Evolutionary conservation across 1,284 basidiomycete species (phyloP), one percentile per base, ranked within the genome.

Genomic region (Violaceomyces palustris): DNA sequence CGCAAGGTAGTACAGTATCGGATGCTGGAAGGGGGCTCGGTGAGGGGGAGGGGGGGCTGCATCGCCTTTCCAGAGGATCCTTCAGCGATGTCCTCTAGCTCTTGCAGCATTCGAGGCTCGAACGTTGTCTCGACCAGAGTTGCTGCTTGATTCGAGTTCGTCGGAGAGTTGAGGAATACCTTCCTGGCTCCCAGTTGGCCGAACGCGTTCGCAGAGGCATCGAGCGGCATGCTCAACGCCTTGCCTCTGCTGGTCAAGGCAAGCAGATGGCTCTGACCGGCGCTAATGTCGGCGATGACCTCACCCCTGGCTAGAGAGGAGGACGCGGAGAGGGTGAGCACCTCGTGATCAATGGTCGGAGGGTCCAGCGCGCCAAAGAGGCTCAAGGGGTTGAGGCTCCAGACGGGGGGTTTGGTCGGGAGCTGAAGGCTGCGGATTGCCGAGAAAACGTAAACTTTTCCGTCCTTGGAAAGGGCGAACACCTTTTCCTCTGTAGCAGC

Each of bases 171-270:
- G 24, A 72, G 51, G 34, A 51, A 29, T 3, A 67, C 58, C 2
- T 47, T 45, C 4, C 61, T 43, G 10, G 54, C 49, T 11, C 89
- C 90, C 10, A 96, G 82, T 74, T 96, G 92, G 1, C 88, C 87
- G 71, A 84, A 82, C 1, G 79, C 76, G 75, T 97, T 96, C n/a
- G 84, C 90, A 7, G 80, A 75, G 41, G 82, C 80, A 50, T 82
- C 82, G 35, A 88, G 78, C 0, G 91, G 87, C 50, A 88, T 82
- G 0, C 83, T 81, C 68, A 88, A 92, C 2, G 86, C 82, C 38
- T 88, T 82, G 2, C 90, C 90, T 34, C 80, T 77, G 21, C 83
- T 86, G 3, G 90, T 90, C 10, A 93, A 76, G 1, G 88, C 89
- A 14, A 96, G 80, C 6, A 96, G 76, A 71, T 97, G 92, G 66